These are phyloP conservation scores for Vitis amurensis DNA, from an alignment of 164 flowering plant species.

Conservation along the genomic window DNA sequence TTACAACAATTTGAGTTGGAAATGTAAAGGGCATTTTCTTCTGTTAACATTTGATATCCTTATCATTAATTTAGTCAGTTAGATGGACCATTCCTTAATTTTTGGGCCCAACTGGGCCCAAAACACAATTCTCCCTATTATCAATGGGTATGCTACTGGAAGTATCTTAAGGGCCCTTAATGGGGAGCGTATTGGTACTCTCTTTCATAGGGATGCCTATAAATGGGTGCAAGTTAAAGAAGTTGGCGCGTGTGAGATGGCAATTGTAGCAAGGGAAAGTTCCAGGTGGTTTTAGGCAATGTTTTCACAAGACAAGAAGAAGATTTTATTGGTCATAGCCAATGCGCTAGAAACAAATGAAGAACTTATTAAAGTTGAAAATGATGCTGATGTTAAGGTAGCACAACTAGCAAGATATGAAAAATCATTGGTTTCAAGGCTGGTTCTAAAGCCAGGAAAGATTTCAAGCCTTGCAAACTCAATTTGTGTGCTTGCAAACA, in stretches of 20 bases:
- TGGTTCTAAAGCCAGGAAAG: constrained; percentile 85
- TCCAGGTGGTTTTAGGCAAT: constrained; percentile 83
- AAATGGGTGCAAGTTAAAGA: constrained; percentile 53
- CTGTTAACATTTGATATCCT: too few relatives aligned
- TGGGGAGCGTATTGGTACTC: constrained; percentile 81
- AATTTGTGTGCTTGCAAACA: constrained; percentile 84
- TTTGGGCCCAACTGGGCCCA: too few relatives aligned
- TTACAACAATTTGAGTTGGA: too few relatives aligned
- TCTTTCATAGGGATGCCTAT: constrained; percentile 87
- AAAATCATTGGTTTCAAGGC: constrained; percentile 73
- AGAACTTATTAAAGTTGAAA: constrained; percentile 59
- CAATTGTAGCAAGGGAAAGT: constrained; percentile 92
- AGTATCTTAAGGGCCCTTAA: constrained; percentile 71
- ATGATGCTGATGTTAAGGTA: constrained; percentile 81
- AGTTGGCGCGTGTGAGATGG: constrained; percentile 74
- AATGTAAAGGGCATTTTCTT: too few relatives aligned
- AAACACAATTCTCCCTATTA: too few relatives aligned
- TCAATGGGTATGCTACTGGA: constrained; percentile 78
- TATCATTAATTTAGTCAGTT: too few relatives aligned
- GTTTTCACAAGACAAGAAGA: constrained; percentile 65
- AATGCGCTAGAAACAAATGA: constrained; percentile 87
- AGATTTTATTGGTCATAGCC: constrained; percentile 76
- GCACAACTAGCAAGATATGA: constrained; percentile 84
- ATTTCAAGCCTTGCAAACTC: constrained; percentile 75
- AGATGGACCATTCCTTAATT: too few relatives aligned